These are phyloP conservation scores for Vanderwaltozyma verrucispora DNA, from an alignment of 805 yeast genomes.

Conservation along the genomic window DNA sequence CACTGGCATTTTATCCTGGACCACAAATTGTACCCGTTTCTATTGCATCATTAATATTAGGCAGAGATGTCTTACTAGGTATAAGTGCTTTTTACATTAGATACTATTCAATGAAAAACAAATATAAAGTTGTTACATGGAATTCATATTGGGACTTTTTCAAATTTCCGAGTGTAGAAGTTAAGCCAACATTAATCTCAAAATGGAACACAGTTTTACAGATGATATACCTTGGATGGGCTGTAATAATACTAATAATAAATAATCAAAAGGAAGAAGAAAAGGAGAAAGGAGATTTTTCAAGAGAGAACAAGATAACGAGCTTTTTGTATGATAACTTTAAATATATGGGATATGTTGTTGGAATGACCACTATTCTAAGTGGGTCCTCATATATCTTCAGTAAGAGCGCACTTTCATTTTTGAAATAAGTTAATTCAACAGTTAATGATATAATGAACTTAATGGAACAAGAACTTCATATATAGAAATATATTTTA, in stretches of 20 bases:
- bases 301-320: not conserved
- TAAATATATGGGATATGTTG: constrained; percentile 39
- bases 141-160: constrained; percentile 61
- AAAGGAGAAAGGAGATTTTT: constrained; percentile 7
- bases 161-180: constrained; percentile 71
- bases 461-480: not conserved
- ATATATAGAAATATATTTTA: not conserved
- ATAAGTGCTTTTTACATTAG: constrained; percentile 64
- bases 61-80: constrained; percentile 70
- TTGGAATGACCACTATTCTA: constrained; percentile 58
- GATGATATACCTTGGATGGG: constrained; percentile 72
- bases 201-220: constrained; percentile 87
- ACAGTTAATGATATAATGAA: too few species aligned
- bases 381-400: constrained; percentile 75
- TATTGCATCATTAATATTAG: constrained; percentile 62
- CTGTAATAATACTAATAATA: constrained; percentile 34
- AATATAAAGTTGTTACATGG: constrained; percentile 36
- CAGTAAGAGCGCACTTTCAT: constrained; percentile 57
- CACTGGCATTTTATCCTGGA: constrained; percentile 43
- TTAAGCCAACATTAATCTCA: constrained; percentile 77
- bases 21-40: constrained; percentile 61
- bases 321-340: constrained; percentile 3
- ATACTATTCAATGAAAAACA: constrained; percentile 39
- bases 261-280: constrained; percentile 4
- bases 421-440: constrained; percentile 27